These are phyloP conservation scores for Nidula niveotomentosa DNA, from an alignment of 1,284 basidiomycete species.

Conservation along the genomic window DNA sequence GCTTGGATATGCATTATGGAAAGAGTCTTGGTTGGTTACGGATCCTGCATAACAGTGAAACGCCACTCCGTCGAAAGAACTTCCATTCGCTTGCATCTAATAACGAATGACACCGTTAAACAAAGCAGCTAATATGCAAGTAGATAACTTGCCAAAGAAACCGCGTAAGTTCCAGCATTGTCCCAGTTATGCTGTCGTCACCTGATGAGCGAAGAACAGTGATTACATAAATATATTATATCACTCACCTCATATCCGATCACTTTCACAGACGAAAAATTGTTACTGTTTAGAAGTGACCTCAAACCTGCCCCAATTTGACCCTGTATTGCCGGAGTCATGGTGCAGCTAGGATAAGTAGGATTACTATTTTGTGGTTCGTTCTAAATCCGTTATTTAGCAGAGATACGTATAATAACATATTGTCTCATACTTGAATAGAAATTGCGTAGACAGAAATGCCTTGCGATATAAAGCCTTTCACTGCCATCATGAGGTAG, in stretches of 20 bases:
- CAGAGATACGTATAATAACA: no score
- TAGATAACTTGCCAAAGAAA: slow-evolving; percentile 16
- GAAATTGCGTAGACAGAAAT: slow-evolving; percentile 50
- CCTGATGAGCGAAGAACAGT: slow-evolving; percentile 1
- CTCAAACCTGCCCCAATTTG: slow-evolving; percentile 45
- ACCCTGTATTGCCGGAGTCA: slow-evolving; percentile 41
- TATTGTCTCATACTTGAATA: slow-evolving; percentile 18
- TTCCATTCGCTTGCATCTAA: slow-evolving; percentile 36
- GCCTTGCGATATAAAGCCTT: slow-evolving; percentile 48
- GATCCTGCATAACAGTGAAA: slow-evolving; percentile 54
- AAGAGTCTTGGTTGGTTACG: slow-evolving; percentile 39
- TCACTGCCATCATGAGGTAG: slow-evolving; percentile 53
- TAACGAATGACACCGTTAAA: no score
- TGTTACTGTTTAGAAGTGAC: slow-evolving; percentile 46
- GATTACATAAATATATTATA: not conserved
- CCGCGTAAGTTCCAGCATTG: slow-evolving; percentile 43
- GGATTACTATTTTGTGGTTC: slow-evolving; percentile 53
- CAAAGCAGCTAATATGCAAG: no score
- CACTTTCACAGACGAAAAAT: slow-evolving; percentile 43
- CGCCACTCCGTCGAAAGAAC: slow-evolving; percentile 47
- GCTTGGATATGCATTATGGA: slow-evolving; percentile 40
- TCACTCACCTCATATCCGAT: slow-evolving; percentile 30
- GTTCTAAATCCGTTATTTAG: slow-evolving; percentile 21
- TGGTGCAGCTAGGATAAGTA: slow-evolving; percentile 48
- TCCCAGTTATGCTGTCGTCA: slow-evolving; percentile 51